phyloP scores from a whole-genome alignment of 1,284 basidiomycete genomes.

The Fomitopsis pinicola region DNA sequence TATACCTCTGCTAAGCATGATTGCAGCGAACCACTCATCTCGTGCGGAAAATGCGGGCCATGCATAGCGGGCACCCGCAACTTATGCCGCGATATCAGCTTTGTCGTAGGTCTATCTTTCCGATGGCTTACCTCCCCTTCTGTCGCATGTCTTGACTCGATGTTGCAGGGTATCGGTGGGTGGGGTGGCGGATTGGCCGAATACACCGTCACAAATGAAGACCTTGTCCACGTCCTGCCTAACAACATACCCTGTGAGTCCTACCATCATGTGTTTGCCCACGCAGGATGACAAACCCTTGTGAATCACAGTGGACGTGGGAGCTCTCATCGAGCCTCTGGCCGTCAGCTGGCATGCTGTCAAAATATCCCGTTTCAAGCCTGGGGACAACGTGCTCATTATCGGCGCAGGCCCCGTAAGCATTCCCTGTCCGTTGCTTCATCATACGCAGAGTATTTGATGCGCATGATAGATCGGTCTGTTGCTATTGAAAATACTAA shows the following conservation, averaged over 20 bases:
- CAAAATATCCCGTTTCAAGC: slow-evolving; percentile 22
- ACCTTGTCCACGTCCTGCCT: slow-evolving; percentile 25
- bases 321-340: slow-evolving; percentile 30
- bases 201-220: slow-evolving; percentile 23
- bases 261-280: background rate
- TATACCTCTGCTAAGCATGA: background rate
- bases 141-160: background rate
- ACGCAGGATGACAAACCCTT: background rate
- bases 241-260: slow-evolving; percentile 17
- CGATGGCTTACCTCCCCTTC: background rate
- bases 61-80: slow-evolving; percentile 15
- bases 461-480: slow-evolving; percentile 19
- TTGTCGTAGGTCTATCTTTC: slow-evolving; percentile 17
- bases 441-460: background rate
- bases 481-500: slow-evolving; percentile 20
- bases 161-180: slow-evolving; percentile 16
- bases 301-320: slow-evolving; percentile 19
- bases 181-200: slow-evolving; percentile 26
- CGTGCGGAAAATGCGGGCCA: slow-evolving; percentile 19
- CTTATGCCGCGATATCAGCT: slow-evolving; percentile 21
- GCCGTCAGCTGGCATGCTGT: slow-evolving; percentile 31
- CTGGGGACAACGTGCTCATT: slow-evolving; percentile 25
- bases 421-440: background rate
- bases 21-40: slow-evolving; percentile 26
- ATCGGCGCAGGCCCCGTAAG: slow-evolving; percentile 29